A percentile compares a stretch with the other conserved stretches of the same genome.
phyloP scores from a whole-genome alignment of 257 asterid genomes.

The Nicotiana attenuata region DNA sequence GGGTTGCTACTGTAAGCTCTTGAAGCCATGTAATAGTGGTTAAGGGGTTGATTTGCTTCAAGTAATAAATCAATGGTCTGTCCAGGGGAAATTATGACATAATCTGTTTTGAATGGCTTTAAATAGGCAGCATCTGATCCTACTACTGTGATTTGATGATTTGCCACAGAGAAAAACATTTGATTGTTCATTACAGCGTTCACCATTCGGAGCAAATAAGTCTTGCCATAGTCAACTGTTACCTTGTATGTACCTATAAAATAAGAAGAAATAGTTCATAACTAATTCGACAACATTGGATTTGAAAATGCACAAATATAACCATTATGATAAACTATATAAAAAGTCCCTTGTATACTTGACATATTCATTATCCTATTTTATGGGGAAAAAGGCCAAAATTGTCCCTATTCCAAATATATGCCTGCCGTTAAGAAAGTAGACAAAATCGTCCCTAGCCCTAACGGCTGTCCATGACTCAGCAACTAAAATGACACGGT shows the following conservation, averaged over 20 bases:
- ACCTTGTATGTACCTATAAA: conserved; percentile 41
- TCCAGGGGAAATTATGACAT: conserved; percentile 50
- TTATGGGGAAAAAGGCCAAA: too few species aligned
- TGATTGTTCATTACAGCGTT: conserved; percentile 55
- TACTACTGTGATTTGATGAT: conserved; percentile 45
- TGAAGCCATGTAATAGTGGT: conserved; percentile 57
- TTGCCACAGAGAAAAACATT: conserved; percentile 47
- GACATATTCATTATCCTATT: too few species aligned
- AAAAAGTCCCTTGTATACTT: too few species aligned
- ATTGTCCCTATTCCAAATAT: too few species aligned
- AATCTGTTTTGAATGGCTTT: conserved; percentile 32
- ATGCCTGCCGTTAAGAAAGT: too few species aligned
- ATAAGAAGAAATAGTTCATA: not conserved
- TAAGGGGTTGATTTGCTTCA: conserved; percentile 39
- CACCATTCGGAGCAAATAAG: conserved; percentile 44
- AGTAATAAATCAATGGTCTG: conserved; percentile 52
- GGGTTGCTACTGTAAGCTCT: conserved; percentile 22
- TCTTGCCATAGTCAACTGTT: conserved; percentile 35
- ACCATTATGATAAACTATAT: too few species aligned
- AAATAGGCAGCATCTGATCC: conserved; percentile 55
- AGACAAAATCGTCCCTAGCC: too few species aligned
- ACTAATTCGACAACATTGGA: too few species aligned
- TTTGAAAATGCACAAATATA: too few species aligned
- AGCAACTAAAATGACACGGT: too few species aligned
- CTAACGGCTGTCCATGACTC: too few species aligned